A percentile compares a stretch with the other conserved stretches of the same genome.
Evolutionary conservation across 2,329 filamentous ascomycete species (phyloP).

Genomic region (Cucurbitaria berberidis): DNA sequence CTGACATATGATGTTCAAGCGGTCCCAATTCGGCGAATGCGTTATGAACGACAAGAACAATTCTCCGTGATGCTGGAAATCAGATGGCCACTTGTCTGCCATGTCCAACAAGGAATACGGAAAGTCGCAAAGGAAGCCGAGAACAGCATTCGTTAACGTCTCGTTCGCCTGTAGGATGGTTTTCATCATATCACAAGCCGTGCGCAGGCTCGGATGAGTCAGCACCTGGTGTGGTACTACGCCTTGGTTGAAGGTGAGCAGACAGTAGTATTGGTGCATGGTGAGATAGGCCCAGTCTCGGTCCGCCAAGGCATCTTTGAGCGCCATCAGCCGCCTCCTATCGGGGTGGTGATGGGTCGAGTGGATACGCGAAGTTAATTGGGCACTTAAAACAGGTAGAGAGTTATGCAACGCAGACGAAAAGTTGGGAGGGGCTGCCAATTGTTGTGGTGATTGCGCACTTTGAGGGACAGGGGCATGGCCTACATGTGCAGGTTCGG

Average conservation of each 20-base stretch:
- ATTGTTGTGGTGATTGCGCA: too few relatives aligned
- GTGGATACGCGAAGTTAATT: too few relatives aligned
- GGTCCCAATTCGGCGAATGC: slow-evolving; percentile 39
- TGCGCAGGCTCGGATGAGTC: slow-evolving; percentile 35
- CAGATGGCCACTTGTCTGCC: slow-evolving; percentile 29
- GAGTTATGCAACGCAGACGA: too few relatives aligned
- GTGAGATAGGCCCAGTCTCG: slow-evolving; percentile 39
- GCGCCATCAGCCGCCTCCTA: slow-evolving; percentile 25
- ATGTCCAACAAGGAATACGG: slow-evolving; percentile 47
- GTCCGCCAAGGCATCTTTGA: slow-evolving; percentile 43
- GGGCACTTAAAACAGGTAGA: slow-evolving; percentile 14
- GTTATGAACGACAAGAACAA: slow-evolving; percentile 49
- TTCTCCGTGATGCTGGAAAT: slow-evolving; percentile 43
- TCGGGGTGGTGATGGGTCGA: slow-evolving; percentile 7
- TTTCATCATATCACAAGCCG: slow-evolving; percentile 48
- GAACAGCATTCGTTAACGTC: slow-evolving; percentile 47
- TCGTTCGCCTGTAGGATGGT: slow-evolving; percentile 57
- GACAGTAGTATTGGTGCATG: slow-evolving; percentile 41
- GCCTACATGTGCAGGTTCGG: neutral
- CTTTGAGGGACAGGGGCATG: neutral
- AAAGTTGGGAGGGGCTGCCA: too few relatives aligned
- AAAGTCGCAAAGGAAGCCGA: slow-evolving; percentile 57
- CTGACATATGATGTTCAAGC: slow-evolving; percentile 23
- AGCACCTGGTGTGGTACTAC: slow-evolving; percentile 49
- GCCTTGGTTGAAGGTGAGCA: slow-evolving; percentile 37